phyloP scores from a whole-genome alignment of 2,329 filamentous ascomycete genomes.

The Nothophaeocryptopus gaeumannii region DNA sequence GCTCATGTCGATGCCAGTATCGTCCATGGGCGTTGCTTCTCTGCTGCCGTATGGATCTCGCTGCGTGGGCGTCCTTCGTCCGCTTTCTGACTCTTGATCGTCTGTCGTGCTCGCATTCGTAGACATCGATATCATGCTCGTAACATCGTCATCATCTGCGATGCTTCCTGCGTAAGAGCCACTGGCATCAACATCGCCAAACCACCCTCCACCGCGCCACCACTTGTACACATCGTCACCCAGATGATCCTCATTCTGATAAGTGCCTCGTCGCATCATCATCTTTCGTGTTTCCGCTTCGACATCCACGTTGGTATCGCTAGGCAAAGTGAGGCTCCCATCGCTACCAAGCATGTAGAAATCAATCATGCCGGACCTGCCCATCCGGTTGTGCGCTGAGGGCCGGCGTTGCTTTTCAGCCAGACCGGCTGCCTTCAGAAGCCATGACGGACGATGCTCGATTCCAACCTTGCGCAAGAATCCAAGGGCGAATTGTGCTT shows the following conservation, averaged over 20 bases:
- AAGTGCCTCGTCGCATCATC: slow-evolving; percentile 44
- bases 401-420: slow-evolving; percentile 34
- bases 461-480: slow-evolving; percentile 61
- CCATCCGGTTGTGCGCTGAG: slow-evolving; percentile 18
- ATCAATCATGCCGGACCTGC: slow-evolving; percentile 35
- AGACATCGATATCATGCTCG: slow-evolving; percentile 72
- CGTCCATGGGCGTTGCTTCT: slow-evolving; percentile 58
- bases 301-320: slow-evolving; percentile 69
- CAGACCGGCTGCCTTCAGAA: slow-evolving; percentile 53
- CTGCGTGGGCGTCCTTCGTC: slow-evolving; percentile 72
- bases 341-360: slow-evolving; percentile 54
- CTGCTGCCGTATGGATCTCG: slow-evolving; percentile 50
- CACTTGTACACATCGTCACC: slow-evolving; percentile 75
- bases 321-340: slow-evolving; percentile 55
- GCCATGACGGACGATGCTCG: slow-evolving; percentile 61
- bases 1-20: slow-evolving; percentile 27
- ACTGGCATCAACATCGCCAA: slow-evolving; percentile 77
- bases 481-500: slow-evolving; percentile 54
- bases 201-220: slow-evolving; percentile 81
- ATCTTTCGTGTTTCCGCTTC: slow-evolving; percentile 72
- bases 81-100: slow-evolving; percentile 50
- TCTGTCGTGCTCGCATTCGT: slow-evolving; percentile 46
- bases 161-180: slow-evolving; percentile 67
- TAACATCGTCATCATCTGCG: slow-evolving; percentile 66
- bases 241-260: slow-evolving; percentile 62